Base-by-base conservation (phyloP, 768 basidiomycete genomes). In the Rhodosporidiobolus odoratus region DNA sequence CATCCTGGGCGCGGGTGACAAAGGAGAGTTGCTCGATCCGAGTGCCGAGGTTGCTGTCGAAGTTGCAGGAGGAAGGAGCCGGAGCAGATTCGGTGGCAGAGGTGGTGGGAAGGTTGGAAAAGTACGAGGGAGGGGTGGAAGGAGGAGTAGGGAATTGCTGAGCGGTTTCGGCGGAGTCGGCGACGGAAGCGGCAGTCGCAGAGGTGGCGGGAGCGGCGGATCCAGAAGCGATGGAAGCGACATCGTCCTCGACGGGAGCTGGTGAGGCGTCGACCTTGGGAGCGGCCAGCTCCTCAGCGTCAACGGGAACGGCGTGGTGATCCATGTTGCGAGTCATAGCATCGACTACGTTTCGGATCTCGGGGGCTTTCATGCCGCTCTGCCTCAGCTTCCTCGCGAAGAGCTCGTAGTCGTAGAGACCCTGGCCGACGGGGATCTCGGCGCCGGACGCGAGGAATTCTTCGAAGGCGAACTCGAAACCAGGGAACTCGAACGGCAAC, bases 401-500 rank as follows among this genome's bases (percentile, higher is more conserved):
- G 7, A 25, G 10, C 6, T 40, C 61, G 47, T 69, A 74, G 62
- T 74, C 45, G 72, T 65, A 62, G 9, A 8, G 21, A 8, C 53
- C 58, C 43, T 40, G 38, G 0, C 56, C 61, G 48, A 62, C 38
- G 4, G 63, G 58, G 30, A 65, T 47, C 57, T 58, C 58, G 23
- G 71, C 78, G 27, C 73, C 74, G 3, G 56, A 25, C 3, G 35
- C 48, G 38, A 65, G 41, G 21, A 75, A 67, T 60, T 77, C 70
- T 13, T 71, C 35, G 61, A 75, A 65, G 41, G 76, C 57, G 21
- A 54, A 43, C 4, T 75, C 50, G 52, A 78, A 68, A 6, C 67
- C 69, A 23, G 70, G 65, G 64, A 76, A 68, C 1, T 60, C 66
- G 67, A 70, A 62, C 17, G 50, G 53, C n/a, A 54, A 23, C 16